These are phyloP conservation scores for Microsporum canis DNA, from an alignment of 2,329 filamentous ascomycete species.

Conservation along the genomic window DNA sequence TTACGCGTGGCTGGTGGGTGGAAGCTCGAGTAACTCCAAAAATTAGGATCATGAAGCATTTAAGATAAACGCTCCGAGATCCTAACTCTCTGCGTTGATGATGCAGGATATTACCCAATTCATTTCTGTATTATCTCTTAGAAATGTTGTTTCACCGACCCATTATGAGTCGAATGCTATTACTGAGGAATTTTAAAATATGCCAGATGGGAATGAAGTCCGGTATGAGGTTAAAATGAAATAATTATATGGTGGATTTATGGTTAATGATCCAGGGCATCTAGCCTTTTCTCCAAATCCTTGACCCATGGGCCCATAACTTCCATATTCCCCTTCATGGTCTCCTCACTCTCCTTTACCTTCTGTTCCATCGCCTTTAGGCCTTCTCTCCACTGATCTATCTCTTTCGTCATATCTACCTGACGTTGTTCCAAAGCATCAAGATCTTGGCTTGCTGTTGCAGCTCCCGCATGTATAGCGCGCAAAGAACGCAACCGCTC, in stretches of 20 bases:
- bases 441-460: conserved; percentile 65
- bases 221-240: not conserved
- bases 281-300: conserved; percentile 68
- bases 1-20: conserved; percentile 44
- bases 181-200: no score
- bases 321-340: conserved; percentile 68
- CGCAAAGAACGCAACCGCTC: conserved; percentile 75
- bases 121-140: not conserved
- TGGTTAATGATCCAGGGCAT: conserved; percentile 39
- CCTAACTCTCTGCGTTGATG: not conserved
- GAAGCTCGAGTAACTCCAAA: conserved; percentile 44
- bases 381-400: conserved; percentile 75
- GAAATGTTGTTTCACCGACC: not conserved
- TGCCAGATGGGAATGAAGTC: no score
- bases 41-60: conserved; percentile 40
- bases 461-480: conserved; percentile 76
- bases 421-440: conserved; percentile 69
- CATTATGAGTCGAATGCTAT: not conserved
- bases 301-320: conserved; percentile 84
- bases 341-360: conserved; percentile 56
- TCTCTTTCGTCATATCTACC: conserved; percentile 68
- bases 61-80: not conserved
- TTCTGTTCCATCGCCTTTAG: conserved; percentile 66
- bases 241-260: not conserved
- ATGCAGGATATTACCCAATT: not conserved